These are phyloP conservation scores for Rickenella mellea DNA, from an alignment of 768 basidiomycete genomes.

Conservation along the genomic window DNA sequence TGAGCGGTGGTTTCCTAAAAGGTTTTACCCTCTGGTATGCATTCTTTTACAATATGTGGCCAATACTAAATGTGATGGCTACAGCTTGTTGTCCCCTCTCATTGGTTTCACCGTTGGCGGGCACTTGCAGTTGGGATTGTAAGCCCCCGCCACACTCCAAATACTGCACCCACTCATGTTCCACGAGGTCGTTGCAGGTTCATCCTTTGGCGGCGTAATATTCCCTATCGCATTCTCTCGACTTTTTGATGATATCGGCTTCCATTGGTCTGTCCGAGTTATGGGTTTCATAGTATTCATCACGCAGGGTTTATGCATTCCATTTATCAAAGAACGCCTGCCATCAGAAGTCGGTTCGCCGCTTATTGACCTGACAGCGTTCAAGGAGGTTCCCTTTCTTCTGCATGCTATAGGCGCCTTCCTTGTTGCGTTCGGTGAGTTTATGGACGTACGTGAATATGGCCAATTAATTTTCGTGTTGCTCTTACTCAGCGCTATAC, in stretches of 20 bases:
- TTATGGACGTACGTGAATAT: not conserved
- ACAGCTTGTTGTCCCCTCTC: conserved; percentile 21
- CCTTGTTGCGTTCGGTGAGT: conserved; percentile 9
- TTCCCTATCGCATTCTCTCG: conserved; percentile 46
- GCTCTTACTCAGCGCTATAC: conserved; percentile 22
- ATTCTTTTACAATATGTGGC: no score
- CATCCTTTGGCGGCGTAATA: conserved; percentile 38
- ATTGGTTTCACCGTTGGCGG: conserved; percentile 26
- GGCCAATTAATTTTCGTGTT: conserved; percentile 2
- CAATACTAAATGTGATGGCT: no score
- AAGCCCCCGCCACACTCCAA: no score
- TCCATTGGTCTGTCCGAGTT: conserved; percentile 22
- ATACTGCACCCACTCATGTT: no score
- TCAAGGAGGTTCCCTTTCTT: conserved; percentile 14
- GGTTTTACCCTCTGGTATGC: conserved; percentile 25
- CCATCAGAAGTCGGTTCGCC: conserved; percentile 10
- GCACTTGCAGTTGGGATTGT: conserved; percentile 28
- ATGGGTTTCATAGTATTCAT: conserved; percentile 19
- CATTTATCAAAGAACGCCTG: not conserved
- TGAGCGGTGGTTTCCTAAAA: no score
- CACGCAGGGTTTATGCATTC: conserved; percentile 4
- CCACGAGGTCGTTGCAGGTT: conserved; percentile 26
- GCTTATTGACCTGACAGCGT: conserved; percentile 18
- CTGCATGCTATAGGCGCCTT: conserved; percentile 11
- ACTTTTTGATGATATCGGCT: conserved; percentile 19